Conservation (phyloP, 2,329 filamentous ascomycete species). For the Colletotrichum liaoningense region DNA sequence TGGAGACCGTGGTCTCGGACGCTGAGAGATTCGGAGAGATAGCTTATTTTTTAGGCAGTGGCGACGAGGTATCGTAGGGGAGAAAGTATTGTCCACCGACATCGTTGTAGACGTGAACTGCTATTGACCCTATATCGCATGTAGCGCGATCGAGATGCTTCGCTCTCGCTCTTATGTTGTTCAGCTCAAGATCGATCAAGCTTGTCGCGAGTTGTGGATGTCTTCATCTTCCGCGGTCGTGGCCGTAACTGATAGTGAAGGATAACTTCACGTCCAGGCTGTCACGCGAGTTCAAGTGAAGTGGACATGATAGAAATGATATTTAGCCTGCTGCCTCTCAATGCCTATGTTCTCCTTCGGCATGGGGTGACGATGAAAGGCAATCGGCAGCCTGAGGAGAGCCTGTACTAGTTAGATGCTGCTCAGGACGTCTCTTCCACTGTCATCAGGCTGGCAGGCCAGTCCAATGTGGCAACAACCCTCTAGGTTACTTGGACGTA, state of each 20-base stretch:
- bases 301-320: not conserved
- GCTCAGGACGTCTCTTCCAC: not conserved
- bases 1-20: not conserved
- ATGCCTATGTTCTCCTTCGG: not conserved
- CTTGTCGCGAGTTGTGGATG: not conserved
- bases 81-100: not conserved
- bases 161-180: slow-evolving; percentile 18
- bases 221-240: not conserved
- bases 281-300: not conserved
- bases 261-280: not conserved
- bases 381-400: not conserved
- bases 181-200: slow-evolving; percentile 34
- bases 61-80: not conserved
- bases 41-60: not conserved
- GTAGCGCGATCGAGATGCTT: not conserved
- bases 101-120: not conserved
- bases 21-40: not conserved
- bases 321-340: not conserved
- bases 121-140: not conserved
- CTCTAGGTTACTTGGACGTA: not conserved
- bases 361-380: not conserved
- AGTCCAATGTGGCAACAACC: not conserved
- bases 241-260: not conserved
- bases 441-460: not conserved
- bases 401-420: not conserved